Evolutionary conservation across 345 rosid genomes (phyloP), one percentile per base, ranked within the genome.

Genomic region (Salix koriyanagi): DNA sequence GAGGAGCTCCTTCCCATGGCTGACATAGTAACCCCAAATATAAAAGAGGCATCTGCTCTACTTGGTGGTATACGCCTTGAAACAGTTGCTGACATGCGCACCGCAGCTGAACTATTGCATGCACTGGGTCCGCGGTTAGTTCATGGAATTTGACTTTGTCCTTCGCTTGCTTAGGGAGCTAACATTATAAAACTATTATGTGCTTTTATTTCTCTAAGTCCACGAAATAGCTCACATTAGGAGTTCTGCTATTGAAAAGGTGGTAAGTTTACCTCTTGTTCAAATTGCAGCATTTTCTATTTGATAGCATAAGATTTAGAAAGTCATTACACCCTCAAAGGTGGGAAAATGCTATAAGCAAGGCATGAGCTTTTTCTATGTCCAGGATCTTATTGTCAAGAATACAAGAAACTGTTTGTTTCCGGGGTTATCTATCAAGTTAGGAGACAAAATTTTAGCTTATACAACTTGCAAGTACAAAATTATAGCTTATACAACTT

Each of bases 31-130:
- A 96, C 99, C 74, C 99, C 99, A 62, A 96, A 96, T 84, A 75
- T 93, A 70, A 92, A 89, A 84, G 98, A 96, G 81, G 97, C 98
- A 19, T 90, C 97, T 76, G 90, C 96, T 83, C 87, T 96, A 68
- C 96, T 96, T 68, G 92, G 86, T 71, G 92, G 91, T 36, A 50
- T 76, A 83, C 86, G 65, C 74, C 80, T 93, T 69, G 74, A 86
- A 84, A 88, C 94, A 32, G 85, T 92, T 72, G 88, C 75, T 52
- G 95, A 96, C 80, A 92, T 96, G 98, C 80, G 84, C 34, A 80
- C 87, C 80, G 99, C 97, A 10, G 96, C 88, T 48, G 88, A 91
- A 69, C 79, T 81, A 70, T 85, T 96, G 79, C 92, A 93, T 83
- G 71, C 85, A 61, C 77, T 92, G 86, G 99, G 99, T 70, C 91